Base-by-base conservation (phyloP, 345 rosid species). In the Pugionium cornutum region DNA sequence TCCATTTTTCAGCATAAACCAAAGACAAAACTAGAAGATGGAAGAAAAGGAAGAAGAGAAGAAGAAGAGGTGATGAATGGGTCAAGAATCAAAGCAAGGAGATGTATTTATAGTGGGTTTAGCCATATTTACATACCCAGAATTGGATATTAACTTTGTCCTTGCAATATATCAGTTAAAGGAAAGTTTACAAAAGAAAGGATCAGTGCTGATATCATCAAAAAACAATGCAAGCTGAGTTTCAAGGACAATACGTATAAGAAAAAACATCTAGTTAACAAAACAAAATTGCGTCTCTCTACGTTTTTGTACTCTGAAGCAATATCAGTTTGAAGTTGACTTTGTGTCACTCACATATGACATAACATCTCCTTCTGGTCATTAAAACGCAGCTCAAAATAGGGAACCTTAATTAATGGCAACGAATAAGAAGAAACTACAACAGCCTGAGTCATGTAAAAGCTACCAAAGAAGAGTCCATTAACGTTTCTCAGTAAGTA, bases 211-310 rank as follows among this genome's bases (percentile, higher is more conserved):
- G 72, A 60, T 59, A 52, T 67, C 68, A 73, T 53, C 72, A 52
- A 18, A 18, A 18, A 18, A 37, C 44, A 53, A 52, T 66, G 53
- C 53, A 60, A 58, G 50, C 71, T 58, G 26, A 43, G 50, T 11
- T 30, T 58, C 48, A 72, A 65, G 67, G 76, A 73, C 68, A 53
- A 59, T 66, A 66, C 67, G 67, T 66, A 59, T 73, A 73, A 42
- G 47, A 49, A 59, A 18, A 48, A 6, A 31, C 32, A 58, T 51
- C 67, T 58, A 58, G 51, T 36, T 52, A 52, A 18, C 50, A 36
- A 49, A 48, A 72, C 48, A 34, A 37, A 18, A 58, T 35, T 56
- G 69, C 34, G 64, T 50, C 55, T 53, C 34, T 57, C 57, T 51
- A 60, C 53, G 46, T 48, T 53, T 56, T 57, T 18, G 18, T 28